Conservation (phyloP, 1,139 yeast species). For the Candida freyschussii region DNA sequence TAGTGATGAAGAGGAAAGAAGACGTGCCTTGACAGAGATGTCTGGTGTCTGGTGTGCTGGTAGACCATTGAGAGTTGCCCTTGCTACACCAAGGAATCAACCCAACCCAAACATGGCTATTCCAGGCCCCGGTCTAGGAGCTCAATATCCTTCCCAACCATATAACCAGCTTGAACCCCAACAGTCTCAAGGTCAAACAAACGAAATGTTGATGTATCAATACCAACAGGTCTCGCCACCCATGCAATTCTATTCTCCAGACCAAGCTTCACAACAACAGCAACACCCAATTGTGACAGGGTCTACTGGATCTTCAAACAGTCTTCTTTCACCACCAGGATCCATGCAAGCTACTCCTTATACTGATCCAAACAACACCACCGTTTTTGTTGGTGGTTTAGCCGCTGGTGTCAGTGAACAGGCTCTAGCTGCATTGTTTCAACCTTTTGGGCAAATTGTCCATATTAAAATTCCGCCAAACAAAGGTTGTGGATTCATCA, state of each 20-base stretch:
- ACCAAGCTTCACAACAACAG: conserved; percentile 5
- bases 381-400: conserved; percentile 70
- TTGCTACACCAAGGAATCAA: conserved; percentile 52
- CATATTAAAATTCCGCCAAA: conserved; percentile 69
- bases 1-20: conserved; percentile 57
- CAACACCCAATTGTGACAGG: conserved; percentile 2
- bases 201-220: conserved; percentile 18
- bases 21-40: conserved; percentile 63
- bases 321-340: conserved; percentile 2
- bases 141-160: conserved; percentile 2
- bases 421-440: conserved; percentile 54
- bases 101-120: conserved; percentile 5
- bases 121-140: conserved; percentile 1
- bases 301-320: conserved; percentile 1
- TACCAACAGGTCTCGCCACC: conserved; percentile 21
- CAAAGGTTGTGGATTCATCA: conserved; percentile 69
- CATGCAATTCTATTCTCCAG: conserved; percentile 16
- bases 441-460: conserved; percentile 60
- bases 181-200: conserved; percentile 12
- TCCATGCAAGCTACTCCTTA: conserved; percentile 29
- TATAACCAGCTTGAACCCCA: conserved; percentile 3
- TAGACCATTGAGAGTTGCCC: conserved; percentile 66
- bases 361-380: conserved; percentile 63
- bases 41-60: conserved; percentile 74
- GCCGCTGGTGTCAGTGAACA: conserved; percentile 55